Base-by-base conservation (phyloP, 768 basidiomycete genomes). In the Calocybe gangraenosa region DNA sequence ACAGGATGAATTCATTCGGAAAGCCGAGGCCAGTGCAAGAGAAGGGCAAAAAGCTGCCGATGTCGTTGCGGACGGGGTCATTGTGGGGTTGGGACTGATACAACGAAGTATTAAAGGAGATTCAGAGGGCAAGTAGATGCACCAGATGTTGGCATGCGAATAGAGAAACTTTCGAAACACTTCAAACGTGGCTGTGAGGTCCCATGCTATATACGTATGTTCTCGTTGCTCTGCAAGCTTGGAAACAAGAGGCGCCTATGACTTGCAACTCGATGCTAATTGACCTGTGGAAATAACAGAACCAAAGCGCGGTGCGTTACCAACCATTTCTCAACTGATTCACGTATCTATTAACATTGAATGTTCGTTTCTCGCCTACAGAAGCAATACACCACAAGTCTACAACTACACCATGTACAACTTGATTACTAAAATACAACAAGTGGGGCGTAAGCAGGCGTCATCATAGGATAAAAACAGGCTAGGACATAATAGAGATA, bases 71-170 rank as follows among this genome's bases (percentile, higher is more conserved):
- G 84, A 84, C 54, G 85, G 86, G 0, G 85, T 79, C 7, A 81
- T 87, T 42, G 78, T 85, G 4, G 80, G 83, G 7, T 75, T 93
- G 9, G 90, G 89, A 0, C 68, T 92, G 49, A 85, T 92, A 60
- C 72, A 79, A 50, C 74, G 78, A 40, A 75, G 73, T 48, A 64
- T 60, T 52, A 64, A 56, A 31, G 52, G 51, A 36, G 33, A 38
- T 8, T 46, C 32, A 42, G 44, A 37, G 15, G 48, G 18, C 7
- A 52, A 52, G 25, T 55, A 52, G 45, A 23, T 18, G 2, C 4
- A 3, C 14, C 11, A 2, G 31, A 13, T 19, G 22, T 41, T 31
- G 39, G 28, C n/a, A 15, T 3, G 23, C 23, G 25, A 31, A 41
- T 41, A 41, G 40, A 41, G n/a, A 30, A 30, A 5, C 19, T 31